A percentile compares a stretch with the other conserved stretches of the same genome.
Evolutionary conservation across 2,329 filamentous ascomycete genomes (phyloP).

Genomic region (Paecilomyces formosus): DNA sequence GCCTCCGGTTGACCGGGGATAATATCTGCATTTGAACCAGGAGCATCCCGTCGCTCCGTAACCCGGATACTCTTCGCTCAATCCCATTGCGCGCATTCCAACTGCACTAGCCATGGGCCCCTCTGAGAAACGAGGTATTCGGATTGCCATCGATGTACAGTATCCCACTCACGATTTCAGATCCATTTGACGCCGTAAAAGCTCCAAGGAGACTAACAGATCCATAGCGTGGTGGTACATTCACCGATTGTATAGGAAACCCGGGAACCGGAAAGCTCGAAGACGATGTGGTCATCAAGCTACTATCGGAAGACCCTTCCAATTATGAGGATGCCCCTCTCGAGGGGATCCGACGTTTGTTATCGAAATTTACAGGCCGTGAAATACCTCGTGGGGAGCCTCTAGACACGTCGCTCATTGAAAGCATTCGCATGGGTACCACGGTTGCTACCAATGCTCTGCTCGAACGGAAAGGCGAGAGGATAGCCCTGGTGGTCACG

Average conservation of each 20-base stretch:
- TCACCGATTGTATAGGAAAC: slow-evolving; percentile 12
- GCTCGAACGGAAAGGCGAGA: slow-evolving; percentile 82
- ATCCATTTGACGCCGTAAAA: not conserved
- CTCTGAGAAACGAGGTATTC: slow-evolving; percentile 4
- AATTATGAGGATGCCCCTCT: slow-evolving; percentile 89
- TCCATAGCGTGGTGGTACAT: slow-evolving; percentile 9
- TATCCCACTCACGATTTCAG: not conserved
- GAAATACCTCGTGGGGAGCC: slow-evolving; percentile 74
- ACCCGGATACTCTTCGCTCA: not conserved
- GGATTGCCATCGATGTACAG: slow-evolving; percentile 10
- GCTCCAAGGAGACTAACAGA: slow-evolving; percentile 2
- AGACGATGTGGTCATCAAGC: slow-evolving; percentile 76
- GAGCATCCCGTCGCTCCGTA: no score
- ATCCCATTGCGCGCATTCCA: not conserved
- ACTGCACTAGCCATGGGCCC: slow-evolving; percentile 1
- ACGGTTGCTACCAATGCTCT: slow-evolving; percentile 91
- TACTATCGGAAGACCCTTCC: slow-evolving; percentile 79
- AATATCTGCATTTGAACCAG: no score
- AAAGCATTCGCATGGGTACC: slow-evolving; percentile 92
- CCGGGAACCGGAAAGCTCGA: slow-evolving; percentile 59
- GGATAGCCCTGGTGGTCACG: slow-evolving; percentile 79
- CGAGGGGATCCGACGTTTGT: slow-evolving; percentile 80
- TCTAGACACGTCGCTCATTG: slow-evolving; percentile 74
- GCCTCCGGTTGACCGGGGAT: not conserved
- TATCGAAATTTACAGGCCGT: slow-evolving; percentile 65